A percentile compares a stretch with the other conserved stretches of the same genome.
Evolutionary conservation across 2,329 filamentous ascomycete genomes (phyloP).

Genomic region (Claviceps humidiphila): DNA sequence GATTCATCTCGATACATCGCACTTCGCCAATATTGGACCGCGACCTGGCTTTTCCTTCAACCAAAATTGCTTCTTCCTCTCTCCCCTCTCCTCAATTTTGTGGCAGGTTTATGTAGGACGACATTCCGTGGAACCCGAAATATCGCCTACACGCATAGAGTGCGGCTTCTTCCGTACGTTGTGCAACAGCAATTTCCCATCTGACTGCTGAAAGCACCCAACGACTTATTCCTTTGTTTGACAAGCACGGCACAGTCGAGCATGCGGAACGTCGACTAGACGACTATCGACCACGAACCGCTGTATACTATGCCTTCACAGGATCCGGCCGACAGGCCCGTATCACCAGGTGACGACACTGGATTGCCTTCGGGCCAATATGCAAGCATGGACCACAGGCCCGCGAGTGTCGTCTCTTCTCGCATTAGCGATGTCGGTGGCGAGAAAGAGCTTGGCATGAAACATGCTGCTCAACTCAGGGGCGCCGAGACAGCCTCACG

Average conservation of each 20-base stretch:
- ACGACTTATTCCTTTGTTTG: not conserved
- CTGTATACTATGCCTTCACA: conserved; percentile 24
- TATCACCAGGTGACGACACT: conserved; percentile 25
- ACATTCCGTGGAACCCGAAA: not conserved
- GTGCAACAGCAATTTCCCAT: not conserved
- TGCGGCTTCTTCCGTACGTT: not conserved
- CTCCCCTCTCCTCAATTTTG: too few relatives aligned
- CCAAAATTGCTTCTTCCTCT: not conserved
- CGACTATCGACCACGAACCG: not conserved
- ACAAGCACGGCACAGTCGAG: not conserved
- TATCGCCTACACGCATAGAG: not conserved
- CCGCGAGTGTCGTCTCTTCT: conserved; percentile 56
- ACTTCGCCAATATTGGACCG: not conserved
- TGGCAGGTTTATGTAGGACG: not conserved
- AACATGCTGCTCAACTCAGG: conserved; percentile 19
- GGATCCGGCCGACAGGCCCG: conserved; percentile 19
- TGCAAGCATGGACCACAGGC: conserved; percentile 29
- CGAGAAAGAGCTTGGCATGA: conserved; percentile 37
- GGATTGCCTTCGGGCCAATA: conserved; percentile 21
- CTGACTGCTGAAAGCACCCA: not conserved
- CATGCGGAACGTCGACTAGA: conserved; percentile 9
- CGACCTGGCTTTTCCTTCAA: not conserved
- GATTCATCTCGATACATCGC: not conserved
- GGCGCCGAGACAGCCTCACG: conserved; percentile 34
- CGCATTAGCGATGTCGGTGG: conserved; percentile 54